These are phyloP conservation scores for Aureobasidium pullulans DNA, from an alignment of 2,329 filamentous ascomycete genomes.

Conservation along the genomic window DNA sequence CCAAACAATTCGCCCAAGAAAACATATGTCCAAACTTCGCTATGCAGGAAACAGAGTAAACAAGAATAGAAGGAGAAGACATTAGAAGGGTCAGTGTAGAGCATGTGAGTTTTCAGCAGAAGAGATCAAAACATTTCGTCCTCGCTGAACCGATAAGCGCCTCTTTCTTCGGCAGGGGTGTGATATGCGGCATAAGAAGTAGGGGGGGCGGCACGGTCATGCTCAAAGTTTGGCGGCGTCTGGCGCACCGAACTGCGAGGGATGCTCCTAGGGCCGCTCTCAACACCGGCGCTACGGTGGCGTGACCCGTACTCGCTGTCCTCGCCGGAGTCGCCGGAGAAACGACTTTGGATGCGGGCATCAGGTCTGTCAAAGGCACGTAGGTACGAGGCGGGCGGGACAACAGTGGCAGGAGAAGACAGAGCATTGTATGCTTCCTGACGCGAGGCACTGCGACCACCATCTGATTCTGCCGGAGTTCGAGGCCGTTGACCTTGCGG, in stretches of 20 bases:
- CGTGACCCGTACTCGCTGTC: constrained; percentile 12
- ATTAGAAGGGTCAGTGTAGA: neutral
- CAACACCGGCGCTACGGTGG: neutral
- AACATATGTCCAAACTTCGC: neutral
- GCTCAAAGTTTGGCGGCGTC: neutral
- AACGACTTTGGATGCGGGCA: constrained; percentile 18
- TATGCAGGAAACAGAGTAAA: constrained; percentile 11
- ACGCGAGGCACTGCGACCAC: constrained; percentile 6
- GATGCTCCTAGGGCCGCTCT: neutral
- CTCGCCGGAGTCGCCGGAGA: constrained; percentile 20
- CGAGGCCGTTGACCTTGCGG: constrained; percentile 14
- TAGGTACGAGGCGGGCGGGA: neutral
- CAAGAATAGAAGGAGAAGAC: neutral
- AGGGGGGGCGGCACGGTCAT: constrained; percentile 13
- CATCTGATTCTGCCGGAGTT: constrained; percentile 2
- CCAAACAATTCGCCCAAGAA: neutral
- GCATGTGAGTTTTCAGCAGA: neutral
- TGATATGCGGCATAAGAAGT: constrained; percentile 23
- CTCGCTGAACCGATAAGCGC: constrained; percentile 16
- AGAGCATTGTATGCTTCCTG: constrained; percentile 14
- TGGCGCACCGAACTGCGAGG: neutral
- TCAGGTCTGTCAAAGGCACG: constrained; percentile 13
- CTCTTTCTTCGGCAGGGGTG: constrained; percentile 25
- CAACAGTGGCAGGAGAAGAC: constrained; percentile 11
- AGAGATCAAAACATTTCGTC: constrained; percentile 22